A percentile compares a stretch with the other conserved stretches of the same genome.
Conservation (phyloP, 2,329 filamentous ascomycete species). For the Beauveria asiatica region DNA sequence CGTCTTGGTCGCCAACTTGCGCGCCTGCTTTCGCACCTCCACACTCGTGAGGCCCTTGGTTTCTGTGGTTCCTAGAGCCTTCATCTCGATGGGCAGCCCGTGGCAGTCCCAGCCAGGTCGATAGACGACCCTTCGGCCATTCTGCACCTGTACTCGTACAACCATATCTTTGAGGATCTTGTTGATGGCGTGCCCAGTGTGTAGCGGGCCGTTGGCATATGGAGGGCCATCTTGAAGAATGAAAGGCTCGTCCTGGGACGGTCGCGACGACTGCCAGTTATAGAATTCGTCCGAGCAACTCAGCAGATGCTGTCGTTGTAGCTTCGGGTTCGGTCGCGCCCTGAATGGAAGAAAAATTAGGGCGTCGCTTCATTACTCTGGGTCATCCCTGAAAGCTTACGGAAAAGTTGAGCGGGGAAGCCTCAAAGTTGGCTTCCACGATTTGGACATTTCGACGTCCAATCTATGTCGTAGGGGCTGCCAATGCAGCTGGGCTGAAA, state of each 20-base stretch:
- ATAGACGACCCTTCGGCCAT: constrained; percentile 64
- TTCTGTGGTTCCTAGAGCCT: constrained; percentile 60
- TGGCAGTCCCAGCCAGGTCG: constrained; percentile 97
- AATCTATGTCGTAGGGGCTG: constrained; percentile 20
- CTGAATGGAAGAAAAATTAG: constrained; percentile 25
- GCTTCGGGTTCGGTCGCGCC: constrained; percentile 41
- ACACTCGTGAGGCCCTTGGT: constrained; percentile 39
- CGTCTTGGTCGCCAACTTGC: constrained; percentile 57
- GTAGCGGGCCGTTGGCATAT: constrained; percentile 87
- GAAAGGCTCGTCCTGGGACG: constrained; percentile 54
- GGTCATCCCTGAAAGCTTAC: constrained; percentile 32
- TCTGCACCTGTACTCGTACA: constrained; percentile 68
- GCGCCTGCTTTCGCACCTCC: constrained; percentile 56
- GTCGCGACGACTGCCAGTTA: constrained; percentile 64
- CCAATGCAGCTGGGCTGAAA: background rate
- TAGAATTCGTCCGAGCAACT: constrained; percentile 84
- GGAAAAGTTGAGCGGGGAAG: constrained; percentile 69
- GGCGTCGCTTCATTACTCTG: background rate
- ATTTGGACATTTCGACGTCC: constrained; percentile 38
- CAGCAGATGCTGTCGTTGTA: constrained; percentile 53
- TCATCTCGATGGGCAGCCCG: constrained; percentile 92
- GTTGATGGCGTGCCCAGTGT: constrained; percentile 91
- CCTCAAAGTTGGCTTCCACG: constrained; percentile 66
- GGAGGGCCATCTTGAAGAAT: constrained; percentile 91
- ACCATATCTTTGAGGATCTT: constrained; percentile 97